Percentiles rank a stretch among this genome's conserved stretches.
These are phyloP conservation scores for Amborella trichopoda DNA, from an alignment of 164 flowering plant genomes.

Conservation along the genomic window DNA sequence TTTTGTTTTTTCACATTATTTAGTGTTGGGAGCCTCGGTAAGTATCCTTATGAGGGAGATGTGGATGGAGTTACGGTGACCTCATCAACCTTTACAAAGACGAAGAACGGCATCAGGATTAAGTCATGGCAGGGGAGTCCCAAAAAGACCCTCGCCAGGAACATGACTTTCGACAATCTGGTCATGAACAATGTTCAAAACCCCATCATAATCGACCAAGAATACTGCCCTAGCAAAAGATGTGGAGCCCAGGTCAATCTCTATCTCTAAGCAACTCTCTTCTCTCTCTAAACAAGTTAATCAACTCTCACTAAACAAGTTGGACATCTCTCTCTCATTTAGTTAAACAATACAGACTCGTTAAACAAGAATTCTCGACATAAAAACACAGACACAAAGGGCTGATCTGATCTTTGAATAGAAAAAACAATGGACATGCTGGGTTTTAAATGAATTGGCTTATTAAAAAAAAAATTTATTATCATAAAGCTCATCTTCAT, in stretches of 20 bases:
- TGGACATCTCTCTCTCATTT: no score
- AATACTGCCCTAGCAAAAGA: slow-evolving; percentile 36
- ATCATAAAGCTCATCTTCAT: background rate
- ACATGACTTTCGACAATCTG: slow-evolving; percentile 50
- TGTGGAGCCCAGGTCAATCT: no score
- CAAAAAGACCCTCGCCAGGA: slow-evolving; percentile 25
- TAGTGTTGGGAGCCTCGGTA: slow-evolving; percentile 63
- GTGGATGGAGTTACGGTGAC: slow-evolving; percentile 35
- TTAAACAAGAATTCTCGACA: no score
- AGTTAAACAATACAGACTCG: no score
- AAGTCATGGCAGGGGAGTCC: slow-evolving; percentile 66
- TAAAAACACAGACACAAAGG: no score
- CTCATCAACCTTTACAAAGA: slow-evolving; percentile 32
- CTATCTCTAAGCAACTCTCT: no score
- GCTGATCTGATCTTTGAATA: no score
- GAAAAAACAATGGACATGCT: no score
- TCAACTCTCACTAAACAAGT: no score
- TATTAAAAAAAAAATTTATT: background rate
- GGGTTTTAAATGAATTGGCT: no score
- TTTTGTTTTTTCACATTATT: no score
- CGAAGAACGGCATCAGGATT: slow-evolving; percentile 56
- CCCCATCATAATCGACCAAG: slow-evolving; percentile 54
- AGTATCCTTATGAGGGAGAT: slow-evolving; percentile 33
- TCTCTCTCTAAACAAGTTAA: no score
- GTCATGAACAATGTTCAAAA: slow-evolving; percentile 44